Conservation (phyloP, 768 basidiomycete species). For the Steccherinum ochraceum region DNA sequence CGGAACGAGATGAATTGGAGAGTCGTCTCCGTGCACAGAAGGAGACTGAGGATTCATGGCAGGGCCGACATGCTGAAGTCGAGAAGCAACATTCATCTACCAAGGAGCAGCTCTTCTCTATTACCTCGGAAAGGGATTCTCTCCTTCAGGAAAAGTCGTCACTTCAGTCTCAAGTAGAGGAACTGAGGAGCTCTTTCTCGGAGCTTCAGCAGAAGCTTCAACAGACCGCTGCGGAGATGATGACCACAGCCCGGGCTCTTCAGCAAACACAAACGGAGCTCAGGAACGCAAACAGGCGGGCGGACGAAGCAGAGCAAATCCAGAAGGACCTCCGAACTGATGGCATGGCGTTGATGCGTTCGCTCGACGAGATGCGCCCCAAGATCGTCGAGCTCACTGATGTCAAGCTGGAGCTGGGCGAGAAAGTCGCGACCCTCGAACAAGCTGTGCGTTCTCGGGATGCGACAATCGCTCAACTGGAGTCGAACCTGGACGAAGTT, state of each 20-base stretch:
- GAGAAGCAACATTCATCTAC: conserved; percentile 33
- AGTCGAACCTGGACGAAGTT: conserved; percentile 49
- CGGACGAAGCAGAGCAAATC: conserved; percentile 66
- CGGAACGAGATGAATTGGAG: conserved; percentile 54
- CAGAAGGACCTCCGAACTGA: conserved; percentile 73
- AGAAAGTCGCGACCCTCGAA: conserved; percentile 54
- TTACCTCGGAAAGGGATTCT: conserved; percentile 39
- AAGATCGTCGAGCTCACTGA: conserved; percentile 80
- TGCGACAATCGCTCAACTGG: conserved; percentile 52
- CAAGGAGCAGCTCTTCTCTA: conserved; percentile 36
- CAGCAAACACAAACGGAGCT: conserved; percentile 63
- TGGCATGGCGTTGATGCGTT: conserved; percentile 70
- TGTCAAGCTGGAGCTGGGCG: conserved; percentile 60
- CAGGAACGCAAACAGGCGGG: conserved; percentile 55
- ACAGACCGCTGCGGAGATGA: conserved; percentile 47
- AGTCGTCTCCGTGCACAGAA: conserved; percentile 35
- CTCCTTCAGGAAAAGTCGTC: conserved; percentile 44
- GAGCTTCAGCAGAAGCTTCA: conserved; percentile 56
- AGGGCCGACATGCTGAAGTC: conserved; percentile 40
- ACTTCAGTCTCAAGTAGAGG: conserved; percentile 41
- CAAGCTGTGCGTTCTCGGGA: conserved; percentile 51
- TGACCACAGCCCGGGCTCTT: conserved; percentile 46
- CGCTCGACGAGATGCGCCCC: conserved; percentile 80
- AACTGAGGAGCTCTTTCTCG: conserved; percentile 38
- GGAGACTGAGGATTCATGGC: conserved; percentile 42